Evolutionary conservation across 371 early-diverging fungal genomes (phyloP), one percentile per base, ranked within the genome.

Genomic region (Fennellomyces sp.): DNA sequence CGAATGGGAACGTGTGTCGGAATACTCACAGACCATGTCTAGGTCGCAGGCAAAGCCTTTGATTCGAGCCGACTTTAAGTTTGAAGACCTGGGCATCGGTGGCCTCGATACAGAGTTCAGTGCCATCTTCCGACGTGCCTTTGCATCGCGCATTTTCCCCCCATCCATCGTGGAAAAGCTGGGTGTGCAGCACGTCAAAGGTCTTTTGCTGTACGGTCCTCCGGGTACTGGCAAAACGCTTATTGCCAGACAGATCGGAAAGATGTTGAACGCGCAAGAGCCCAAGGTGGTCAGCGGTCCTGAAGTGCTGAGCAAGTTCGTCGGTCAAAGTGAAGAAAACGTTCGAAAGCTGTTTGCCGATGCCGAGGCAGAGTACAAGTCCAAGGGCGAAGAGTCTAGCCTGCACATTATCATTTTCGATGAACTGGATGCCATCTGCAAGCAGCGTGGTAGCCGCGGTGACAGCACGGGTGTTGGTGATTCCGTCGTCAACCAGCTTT

Each of bases 381-480:
- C 85, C 60, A 93, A 94, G 66, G 97, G 97, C 31, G 99, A 98
- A 51, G 94, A 97, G 33, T 92, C 93, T 51, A 83, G 87, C 25
- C 82, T 99, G 49, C 99, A 99, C 69, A 99, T 99, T 59, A 98
- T 99, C 66, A 99, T 99, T 53, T 99, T 99, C 78, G 99, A 99
- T 76, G 99, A 99, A 82, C 87, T 99, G 74, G 99, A 99, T 81
- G 99, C 99, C 17, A 99, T 99, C 56, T 99, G 99, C 84, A 98
- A 97, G 69, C 97, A 97, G 67, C 94, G 99, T 84, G 99, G 99
- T 38, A 86, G 90, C 42, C 93, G 88, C 57, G 91, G 92, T 68
- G 94, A 94, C 65, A 91, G 91, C 47, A 97, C 99, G 0, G 99
- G 99, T 41, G 96, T 97, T 17, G 99, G 99, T 19, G 99, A 99